Base-by-base conservation (phyloP, 495 filamentous ascomycete genomes). In the Neohortaea acidophila region DNA sequence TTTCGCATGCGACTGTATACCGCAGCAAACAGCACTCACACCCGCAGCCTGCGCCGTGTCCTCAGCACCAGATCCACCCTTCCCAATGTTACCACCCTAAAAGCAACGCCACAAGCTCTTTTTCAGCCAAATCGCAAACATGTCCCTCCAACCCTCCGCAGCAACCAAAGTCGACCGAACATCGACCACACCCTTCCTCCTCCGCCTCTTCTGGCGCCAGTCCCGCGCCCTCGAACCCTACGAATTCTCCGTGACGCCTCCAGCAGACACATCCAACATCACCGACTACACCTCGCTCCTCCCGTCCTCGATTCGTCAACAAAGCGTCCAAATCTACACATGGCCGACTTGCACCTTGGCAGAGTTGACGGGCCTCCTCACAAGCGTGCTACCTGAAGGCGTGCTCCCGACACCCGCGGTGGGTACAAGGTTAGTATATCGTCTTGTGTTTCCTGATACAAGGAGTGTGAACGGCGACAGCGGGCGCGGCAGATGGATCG, bases 371-470 rank as follows among this genome's bases (percentile, higher is more conserved):
- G 72, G 79, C 51, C 76, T 94, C 14, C 71, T 86, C 32, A 70
- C 69, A 26, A 61, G 66, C 39, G 69, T 79, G 0, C 60, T 84
- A 0, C 81, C 81, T 0, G 51, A 55, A 18, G 52, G 55, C 18
- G 56, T 86, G 39, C 72, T 93, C 17, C 81, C 86, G n/a, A 49
- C 65, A 36, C 83, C 80, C 0, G 68, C 73, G 15, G 68, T 84
- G 30, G 85, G 86, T 40, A 86, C 84, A 2, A 73, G 86, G 31
- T 67, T 94, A 26, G 73, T 75, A 36, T 97, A 84, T 66, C 77
- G 85, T 0, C 72, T 94, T 39, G 70, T 94, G 41, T 94, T 78
- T 59, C 79, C 79, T 11, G 85, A 93, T 60, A 79, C 79, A 15
- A 68, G 75, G 11, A 65, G 57, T 23, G 63, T 62, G 3, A 57